These are phyloP conservation scores for Musa troglodytarum DNA, from an alignment of 176 grass and related monocot genomes.

Conservation along the genomic window DNA sequence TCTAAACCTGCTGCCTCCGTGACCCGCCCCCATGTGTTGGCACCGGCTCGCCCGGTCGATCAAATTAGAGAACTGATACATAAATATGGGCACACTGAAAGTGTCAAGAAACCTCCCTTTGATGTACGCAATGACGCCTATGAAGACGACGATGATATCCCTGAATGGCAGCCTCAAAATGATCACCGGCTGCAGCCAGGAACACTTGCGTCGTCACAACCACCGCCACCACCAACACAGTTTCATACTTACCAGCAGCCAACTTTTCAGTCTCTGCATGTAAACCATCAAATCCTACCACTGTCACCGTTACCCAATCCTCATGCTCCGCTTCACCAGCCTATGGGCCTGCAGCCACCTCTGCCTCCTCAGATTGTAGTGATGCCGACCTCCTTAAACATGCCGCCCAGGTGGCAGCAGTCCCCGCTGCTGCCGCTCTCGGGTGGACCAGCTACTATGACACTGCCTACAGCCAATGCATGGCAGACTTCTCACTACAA, in stretches of 20 bases:
- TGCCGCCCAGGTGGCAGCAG: constrained; percentile 18
- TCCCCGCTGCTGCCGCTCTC: constrained; percentile 30
- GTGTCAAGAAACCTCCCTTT: constrained; percentile 17
- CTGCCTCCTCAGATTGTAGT: neutral
- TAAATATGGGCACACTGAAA: constrained; percentile 35
- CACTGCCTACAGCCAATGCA: neutral
- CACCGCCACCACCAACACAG: constrained; percentile 18
- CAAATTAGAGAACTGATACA: constrained; percentile 36
- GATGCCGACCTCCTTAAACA: neutral
- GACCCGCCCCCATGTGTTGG: neutral
- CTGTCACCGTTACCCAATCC: neutral
- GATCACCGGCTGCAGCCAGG: constrained; percentile 17
- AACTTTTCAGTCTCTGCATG: neutral
- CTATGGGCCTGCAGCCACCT: neutral
- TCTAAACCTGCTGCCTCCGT: neutral
- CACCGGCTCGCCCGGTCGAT: constrained; percentile 10
- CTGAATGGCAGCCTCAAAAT: constrained; percentile 65
- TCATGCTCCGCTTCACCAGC: neutral
- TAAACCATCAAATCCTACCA: constrained; percentile 10
- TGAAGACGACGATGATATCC: constrained; percentile 41
- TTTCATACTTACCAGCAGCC: constrained; percentile 33
- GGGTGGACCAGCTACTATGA: neutral
- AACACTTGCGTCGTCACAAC: constrained; percentile 11
- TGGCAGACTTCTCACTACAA: constrained; percentile 21
- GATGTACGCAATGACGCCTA: constrained; percentile 10